A percentile compares a stretch with the other conserved stretches of the same genome.
Evolutionary conservation across 2,329 filamentous ascomycete species (phyloP).

Genomic region (Talaromyces rugulosus): DNA sequence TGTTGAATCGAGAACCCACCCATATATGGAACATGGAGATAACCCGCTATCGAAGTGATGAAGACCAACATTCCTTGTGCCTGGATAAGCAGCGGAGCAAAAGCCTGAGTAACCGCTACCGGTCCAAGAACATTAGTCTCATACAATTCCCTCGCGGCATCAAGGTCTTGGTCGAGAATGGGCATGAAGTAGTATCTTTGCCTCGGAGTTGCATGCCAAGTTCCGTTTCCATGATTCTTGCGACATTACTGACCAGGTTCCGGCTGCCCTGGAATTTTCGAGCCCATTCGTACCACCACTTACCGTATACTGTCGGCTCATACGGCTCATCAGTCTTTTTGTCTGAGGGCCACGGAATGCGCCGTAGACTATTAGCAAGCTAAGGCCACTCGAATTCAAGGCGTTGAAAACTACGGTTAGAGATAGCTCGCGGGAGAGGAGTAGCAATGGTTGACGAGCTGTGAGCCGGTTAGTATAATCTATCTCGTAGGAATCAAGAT

Average conservation of each 20-base stretch:
- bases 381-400: neutral
- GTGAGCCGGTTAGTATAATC: neutral
- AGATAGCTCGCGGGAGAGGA: neutral
- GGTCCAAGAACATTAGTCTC: conserved; percentile 36
- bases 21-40: conserved; percentile 22
- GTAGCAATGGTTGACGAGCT: neutral
- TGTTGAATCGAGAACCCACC: conserved; percentile 8
- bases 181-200: conserved; percentile 6
- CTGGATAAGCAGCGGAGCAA: conserved; percentile 28
- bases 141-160: conserved; percentile 24
- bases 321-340: neutral
- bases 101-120: conserved; percentile 25
- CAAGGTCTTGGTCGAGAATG: conserved; percentile 9
- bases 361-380: neutral
- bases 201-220: neutral
- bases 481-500: neutral
- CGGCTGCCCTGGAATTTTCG: neutral
- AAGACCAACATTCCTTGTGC: conserved; percentile 23
- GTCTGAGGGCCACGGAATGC: neutral
- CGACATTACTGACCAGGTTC: neutral
- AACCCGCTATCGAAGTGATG: conserved; percentile 30
- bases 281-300: neutral
- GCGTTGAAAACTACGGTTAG: neutral
- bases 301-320: neutral
- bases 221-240: conserved; percentile 6